Evolutionary conservation across 2,329 filamentous ascomycete genomes (phyloP), one percentile per base, ranked within the genome.

Genomic region (Thelonectria olida): DNA sequence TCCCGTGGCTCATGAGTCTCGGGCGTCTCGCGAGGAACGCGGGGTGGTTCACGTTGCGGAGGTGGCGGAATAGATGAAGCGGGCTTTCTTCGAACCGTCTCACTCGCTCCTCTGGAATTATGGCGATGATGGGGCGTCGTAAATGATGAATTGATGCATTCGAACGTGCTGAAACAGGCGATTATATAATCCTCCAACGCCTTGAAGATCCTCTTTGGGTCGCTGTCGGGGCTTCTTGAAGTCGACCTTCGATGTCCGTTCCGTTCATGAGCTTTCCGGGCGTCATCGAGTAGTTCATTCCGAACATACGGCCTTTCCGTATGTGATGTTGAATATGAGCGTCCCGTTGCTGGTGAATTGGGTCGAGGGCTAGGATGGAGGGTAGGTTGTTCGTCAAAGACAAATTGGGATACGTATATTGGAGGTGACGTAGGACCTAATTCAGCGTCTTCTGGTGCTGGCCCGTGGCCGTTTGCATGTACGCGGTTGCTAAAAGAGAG

Each of bases 111-210:
- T 57, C 64, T 68, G 15, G 64, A 59, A 7, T 62, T 22, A 65
- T 65, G 74, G 54, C 84, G 83, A 45, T 80, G 58, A 23, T 68
- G 65, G 34, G 70, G 77, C 1, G 84, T 84, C 36, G 84, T 80
- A 72, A 97, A 97, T 0, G 93, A 94, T 13, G 81, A 82, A 73
- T 96, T 96, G n/a, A 97, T 77, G 64, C 85, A 89, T 53, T 90
- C 84, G 67, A 88, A 88, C 0, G 89, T 88, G 55, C 86, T 84
- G 69, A 96, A 92, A 67, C 86, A 90, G 19, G 79, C 76, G 50
- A 88, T 79, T 39, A 97, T 84, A 72, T 96, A 95, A 62, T 93
- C 90, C 76, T 97, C 92, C 13, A 97, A 74, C 5, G 84, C 84
- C 62, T 86, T 89, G 75, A 97, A 97, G 10, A 95, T 87, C 36